Evolutionary conservation across 2,329 filamentous ascomycete species (phyloP), one percentile per base, ranked within the genome.

Genomic region (Thielaviopsis cerberus): DNA sequence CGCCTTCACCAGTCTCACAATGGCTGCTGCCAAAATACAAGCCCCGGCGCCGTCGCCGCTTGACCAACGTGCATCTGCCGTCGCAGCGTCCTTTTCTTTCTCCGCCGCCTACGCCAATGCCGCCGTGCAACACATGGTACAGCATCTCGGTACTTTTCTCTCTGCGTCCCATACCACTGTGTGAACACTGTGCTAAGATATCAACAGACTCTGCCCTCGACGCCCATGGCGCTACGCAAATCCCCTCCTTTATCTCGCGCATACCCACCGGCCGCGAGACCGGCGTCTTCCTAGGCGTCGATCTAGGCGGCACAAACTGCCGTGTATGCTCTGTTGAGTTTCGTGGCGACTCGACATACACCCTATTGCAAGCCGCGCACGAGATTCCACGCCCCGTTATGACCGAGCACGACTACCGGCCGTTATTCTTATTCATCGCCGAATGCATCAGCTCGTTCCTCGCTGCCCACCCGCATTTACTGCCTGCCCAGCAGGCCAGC

Each of bases 181-280:
- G 2, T n/a, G n/a, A n/a, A n/a, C n/a, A n/a, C n/a, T n/a, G n/a
- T n/a, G n/a, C n/a, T n/a, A n/a, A n/a, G n/a, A n/a, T n/a, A n/a
- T n/a, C n/a, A n/a, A 25, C 24, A 63, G 62, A 27, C 20, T 24
- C 57, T 69, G 84, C 84, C 41, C 70, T 88, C 58, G 69, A 73
- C 60, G 77, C 80, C 66, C 74, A 81, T 64, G 78, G 78, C 57
- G 77, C 81, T 72, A 85, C 80, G 67, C 85, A 89, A 70, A 88
- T 89, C 62, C 85, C 85, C 1, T 87, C 85, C 10, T 89, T 86
- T 67, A 85, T 89, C 54, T 88, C 84, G 1, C 78, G 78, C 6
- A 82, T 89, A 10, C 86, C 86, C 61, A 85, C 87, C 72, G 86
- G 86, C 60, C 85, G 82, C 10, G 86, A 89, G 69, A 86, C 86